phyloP scores from a whole-genome alignment of 2,329 filamentous ascomycete species.

The Calonectria multiphialidica region DNA sequence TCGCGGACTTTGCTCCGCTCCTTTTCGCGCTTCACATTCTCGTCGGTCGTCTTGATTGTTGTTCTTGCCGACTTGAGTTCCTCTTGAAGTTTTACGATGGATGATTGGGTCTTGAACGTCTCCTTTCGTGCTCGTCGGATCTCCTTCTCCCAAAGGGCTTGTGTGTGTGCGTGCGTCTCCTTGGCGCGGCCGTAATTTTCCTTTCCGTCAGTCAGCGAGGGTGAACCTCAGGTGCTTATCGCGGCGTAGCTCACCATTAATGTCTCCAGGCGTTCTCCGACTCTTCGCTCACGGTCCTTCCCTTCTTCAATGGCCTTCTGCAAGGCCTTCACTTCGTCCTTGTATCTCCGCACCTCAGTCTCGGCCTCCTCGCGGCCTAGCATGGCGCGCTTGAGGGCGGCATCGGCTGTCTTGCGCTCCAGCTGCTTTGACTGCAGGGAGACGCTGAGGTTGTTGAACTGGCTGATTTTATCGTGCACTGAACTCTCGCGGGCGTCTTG shows the following conservation, averaged over 20 bases:
- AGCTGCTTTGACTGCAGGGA: conserved; percentile 70
- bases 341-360: conserved; percentile 72
- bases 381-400: conserved; percentile 75
- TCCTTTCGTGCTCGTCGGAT: conserved; percentile 78
- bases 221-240: background rate
- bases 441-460: conserved; percentile 78
- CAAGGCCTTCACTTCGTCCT: conserved; percentile 70
- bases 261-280: conserved; percentile 75
- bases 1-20: conserved; percentile 71
- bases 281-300: conserved; percentile 73
- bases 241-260: conserved; percentile 68
- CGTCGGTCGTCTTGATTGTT: conserved; percentile 67
- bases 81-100: conserved; percentile 78
- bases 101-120: conserved; percentile 79
- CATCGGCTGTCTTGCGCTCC: conserved; percentile 74
- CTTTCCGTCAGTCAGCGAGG: conserved; percentile 54
- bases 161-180: conserved; percentile 75
- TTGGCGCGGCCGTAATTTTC: conserved; percentile 79
- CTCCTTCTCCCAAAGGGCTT: conserved; percentile 80
- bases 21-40: conserved; percentile 73
- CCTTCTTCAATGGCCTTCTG: conserved; percentile 73
- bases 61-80: conserved; percentile 74
- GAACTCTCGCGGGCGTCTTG: conserved; percentile 66
- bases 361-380: conserved; percentile 79
- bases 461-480: conserved; percentile 76